Base-by-base conservation (phyloP, 208 protist genomes). In the Tritrichomonas musculus region DNA sequence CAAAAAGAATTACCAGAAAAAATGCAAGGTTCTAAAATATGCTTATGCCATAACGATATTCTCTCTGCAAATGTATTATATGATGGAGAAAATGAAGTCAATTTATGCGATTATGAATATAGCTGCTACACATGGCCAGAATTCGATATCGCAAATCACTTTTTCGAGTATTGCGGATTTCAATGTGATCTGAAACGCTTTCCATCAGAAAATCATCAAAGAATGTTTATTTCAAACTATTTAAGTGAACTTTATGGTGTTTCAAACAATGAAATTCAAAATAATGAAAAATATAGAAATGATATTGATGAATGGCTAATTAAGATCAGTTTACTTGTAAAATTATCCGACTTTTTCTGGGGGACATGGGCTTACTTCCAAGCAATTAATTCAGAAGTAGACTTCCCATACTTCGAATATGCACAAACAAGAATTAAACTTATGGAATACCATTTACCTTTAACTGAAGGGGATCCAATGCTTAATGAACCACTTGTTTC, bases 341-440 rank as follows among this genome's bases (percentile, higher is more conserved):
- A 53, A 1, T 27, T 88, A 1, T 60, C 77, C 0, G 14, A 39
- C 30, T 50, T 88, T 4, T 88, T 60, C 47, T 88, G 77, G 77
- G 77, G 77, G 0, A 39, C 47, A 27, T 88, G 77, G 77, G 77
- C 47, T 39, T 60, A 44, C 27, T 88, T 88, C 77, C 77, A 88
- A 50, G 77, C 77, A 17, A 27, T 11, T 17, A 88, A 88, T 11
- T 57, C 47, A 27, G 39, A 41, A 39, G 47, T 88, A 11, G 47
- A 57, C 77, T 88, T 88, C 77, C 77, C 77, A 33, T 88, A 88
- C 30, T 88, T 88, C 27, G 77, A 88, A 30, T 88, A 88, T 20
- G 77, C 41, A n/a, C 3, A 33, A 14, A 53, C 14, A 49, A 3
- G 77, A 8, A 57, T 88, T 1, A 57, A 14, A 27, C 47, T 88